Conservation (phyloP, 495 filamentous ascomycete species). For the Bacidia gigantensis region DNA sequence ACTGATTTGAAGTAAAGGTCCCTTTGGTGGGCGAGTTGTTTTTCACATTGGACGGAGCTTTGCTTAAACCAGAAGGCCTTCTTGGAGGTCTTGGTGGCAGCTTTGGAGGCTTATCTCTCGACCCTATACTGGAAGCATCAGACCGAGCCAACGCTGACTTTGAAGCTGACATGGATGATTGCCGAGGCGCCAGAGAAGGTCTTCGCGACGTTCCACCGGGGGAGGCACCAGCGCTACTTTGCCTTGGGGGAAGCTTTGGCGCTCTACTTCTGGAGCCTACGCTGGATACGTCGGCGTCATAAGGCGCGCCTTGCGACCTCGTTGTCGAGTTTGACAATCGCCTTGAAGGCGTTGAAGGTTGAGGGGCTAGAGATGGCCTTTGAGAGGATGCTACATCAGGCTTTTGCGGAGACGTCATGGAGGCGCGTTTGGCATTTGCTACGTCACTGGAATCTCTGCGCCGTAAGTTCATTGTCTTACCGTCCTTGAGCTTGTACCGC, state of each 20-base stretch:
- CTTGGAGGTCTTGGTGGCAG: neutral
- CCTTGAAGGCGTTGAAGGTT: neutral
- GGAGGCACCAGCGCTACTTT: neutral
- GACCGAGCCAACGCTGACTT: neutral
- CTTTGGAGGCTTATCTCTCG: neutral
- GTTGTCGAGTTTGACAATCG: neutral
- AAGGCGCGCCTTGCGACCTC: neutral
- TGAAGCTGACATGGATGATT: neutral
- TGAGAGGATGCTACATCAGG: neutral
- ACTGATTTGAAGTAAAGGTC: neutral
- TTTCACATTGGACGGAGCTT: neutral
- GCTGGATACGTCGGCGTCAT: neutral
- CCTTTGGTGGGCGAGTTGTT: neutral
- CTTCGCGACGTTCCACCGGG: neutral
- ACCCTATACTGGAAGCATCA: neutral
- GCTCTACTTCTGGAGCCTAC: neutral
- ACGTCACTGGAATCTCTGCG: neutral
- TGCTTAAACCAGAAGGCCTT: neutral
- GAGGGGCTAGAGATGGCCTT: neutral
- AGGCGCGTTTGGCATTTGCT: neutral
- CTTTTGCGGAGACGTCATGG: neutral
- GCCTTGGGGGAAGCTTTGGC: conserved; percentile 1
- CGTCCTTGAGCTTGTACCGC: conserved; percentile 3
- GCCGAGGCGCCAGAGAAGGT: neutral
- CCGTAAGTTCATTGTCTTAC: neutral